Evolutionary conservation across 441 rosid species (phyloP), one percentile per base, ranked within the genome.

Genomic region (Jatropha podagrica): DNA sequence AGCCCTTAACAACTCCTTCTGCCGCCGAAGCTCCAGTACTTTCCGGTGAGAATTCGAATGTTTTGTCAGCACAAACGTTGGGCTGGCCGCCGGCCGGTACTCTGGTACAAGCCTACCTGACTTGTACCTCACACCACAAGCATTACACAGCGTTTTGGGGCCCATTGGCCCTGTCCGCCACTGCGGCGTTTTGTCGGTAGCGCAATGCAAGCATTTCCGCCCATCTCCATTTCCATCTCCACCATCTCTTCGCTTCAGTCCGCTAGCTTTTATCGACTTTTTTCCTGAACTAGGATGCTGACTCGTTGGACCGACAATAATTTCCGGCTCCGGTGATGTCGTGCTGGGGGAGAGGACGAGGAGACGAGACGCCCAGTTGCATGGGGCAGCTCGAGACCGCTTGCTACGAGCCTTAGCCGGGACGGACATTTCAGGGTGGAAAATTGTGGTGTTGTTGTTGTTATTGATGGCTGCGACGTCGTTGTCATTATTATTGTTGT

Each of bases 161-260:
- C 98, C 98, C 94, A 92, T 86, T 7, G 98, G 98, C 17, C 98
- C 98, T 1, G 97, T 94, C 65, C 98, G 74, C 98, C 98, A 94
- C 79, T 94, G 98, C 54, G 98, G 98, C 18, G 98, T 94, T 88
- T 91, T 94, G 71, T 94, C 97, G 13, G 97, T 90, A 27, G 92
- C 92, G 61, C 98, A 94, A 77, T 94, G 98, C 55, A 91, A 82
- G 74, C 97, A 92, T 76, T 78, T 86, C 75, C 97, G 74, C 0
- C 86, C 93, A 40, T 87, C 86, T 12, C 77, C 76, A 10, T 58
- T 79, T 0, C 76, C 79, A 2, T 44, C 78, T 1, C 83, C 80
- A 7, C 79, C 73, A 23, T 74, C 77, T 51, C 86, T 84, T 67
- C 83, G 64, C 82, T 77, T 86, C 4, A 75, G 68, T 0, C 74